Evolutionary conservation across 2,329 filamentous ascomycete genomes (phyloP).

Genomic region (Aspergillus jensenii): DNA sequence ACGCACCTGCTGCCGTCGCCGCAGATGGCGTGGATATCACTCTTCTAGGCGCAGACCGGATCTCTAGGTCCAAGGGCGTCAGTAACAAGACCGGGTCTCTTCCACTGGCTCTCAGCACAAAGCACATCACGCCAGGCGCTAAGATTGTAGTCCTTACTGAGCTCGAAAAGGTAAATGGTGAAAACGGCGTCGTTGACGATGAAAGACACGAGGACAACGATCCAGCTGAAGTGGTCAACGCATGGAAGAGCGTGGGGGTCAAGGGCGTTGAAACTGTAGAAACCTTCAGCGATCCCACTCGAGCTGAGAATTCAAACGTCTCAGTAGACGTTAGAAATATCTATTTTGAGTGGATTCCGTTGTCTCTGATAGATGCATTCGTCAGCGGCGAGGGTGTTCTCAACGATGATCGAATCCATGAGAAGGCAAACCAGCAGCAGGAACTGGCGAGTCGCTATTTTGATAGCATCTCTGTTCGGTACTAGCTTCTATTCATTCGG

Average conservation of each 20-base stretch:
- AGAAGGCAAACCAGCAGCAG: constrained; percentile 23
- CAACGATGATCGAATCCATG: constrained; percentile 21
- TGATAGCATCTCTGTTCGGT: constrained; percentile 6
- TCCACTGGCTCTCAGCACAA: constrained; percentile 57
- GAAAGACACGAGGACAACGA: constrained; percentile 54
- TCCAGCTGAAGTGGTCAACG: constrained; percentile 48
- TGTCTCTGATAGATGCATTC: constrained; percentile 53
- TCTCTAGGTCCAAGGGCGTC: constrained; percentile 58
- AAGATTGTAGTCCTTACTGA: constrained; percentile 60
- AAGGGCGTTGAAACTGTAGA: constrained; percentile 26
- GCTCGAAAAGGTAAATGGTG: constrained; percentile 60
- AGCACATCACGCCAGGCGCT: constrained; percentile 46
- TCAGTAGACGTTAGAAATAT: constrained; percentile 42
- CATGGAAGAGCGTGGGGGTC: constrained; percentile 43
- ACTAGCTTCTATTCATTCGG: background rate
- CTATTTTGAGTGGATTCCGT: constrained; percentile 63
- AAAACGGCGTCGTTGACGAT: constrained; percentile 49
- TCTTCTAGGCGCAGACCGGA: constrained; percentile 64
- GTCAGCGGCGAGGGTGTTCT: constrained; percentile 55
- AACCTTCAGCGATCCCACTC: constrained; percentile 8
- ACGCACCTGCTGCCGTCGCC: constrained; percentile 60
- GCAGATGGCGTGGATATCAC: constrained; percentile 56
- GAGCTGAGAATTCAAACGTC: constrained; percentile 11
- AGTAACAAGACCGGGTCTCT: constrained; percentile 68
- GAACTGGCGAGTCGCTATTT: constrained; percentile 22